Conservation (phyloP, 371 early-diverging fungal species). For the Rhizopus arrhizus region DNA sequence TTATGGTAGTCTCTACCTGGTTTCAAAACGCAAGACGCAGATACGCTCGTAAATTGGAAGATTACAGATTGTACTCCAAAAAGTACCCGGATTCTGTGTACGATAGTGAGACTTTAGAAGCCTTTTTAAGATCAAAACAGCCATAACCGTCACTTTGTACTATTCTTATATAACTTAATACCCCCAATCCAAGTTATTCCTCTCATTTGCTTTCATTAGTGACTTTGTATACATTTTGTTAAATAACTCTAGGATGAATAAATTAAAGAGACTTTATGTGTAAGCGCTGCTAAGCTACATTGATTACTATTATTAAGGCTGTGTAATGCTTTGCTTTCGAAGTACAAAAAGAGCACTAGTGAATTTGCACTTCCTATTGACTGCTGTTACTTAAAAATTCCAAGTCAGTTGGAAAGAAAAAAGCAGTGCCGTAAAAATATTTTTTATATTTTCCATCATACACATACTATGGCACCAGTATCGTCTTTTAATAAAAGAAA, state of each 20-base stretch:
- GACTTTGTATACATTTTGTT: no score
- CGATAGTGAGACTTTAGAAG: slow-evolving; percentile 31
- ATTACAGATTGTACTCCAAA: slow-evolving; percentile 20
- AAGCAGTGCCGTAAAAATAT: not conserved
- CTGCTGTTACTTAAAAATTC: no score
- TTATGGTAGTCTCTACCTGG: slow-evolving; percentile 44
- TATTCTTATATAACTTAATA: not conserved
- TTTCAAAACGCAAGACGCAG: slow-evolving; percentile 50
- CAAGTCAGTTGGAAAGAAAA: not conserved
- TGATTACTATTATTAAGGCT: no score
- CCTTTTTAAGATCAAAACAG: slow-evolving; percentile 16
- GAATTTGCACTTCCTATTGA: no score
- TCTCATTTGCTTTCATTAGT: no score
- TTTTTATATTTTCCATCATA: not conserved
- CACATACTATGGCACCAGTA: not conserved
- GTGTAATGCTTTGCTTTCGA: no score
- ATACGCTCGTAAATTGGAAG: slow-evolving; percentile 31
- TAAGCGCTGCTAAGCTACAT: no score
- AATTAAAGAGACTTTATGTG: no score
- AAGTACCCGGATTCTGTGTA: slow-evolving; percentile 31
- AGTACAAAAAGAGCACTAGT: no score
- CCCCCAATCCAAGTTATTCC: not conserved
- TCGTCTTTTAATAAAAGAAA: not conserved
- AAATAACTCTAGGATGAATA: no score
- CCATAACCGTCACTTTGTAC: not conserved